Conservation (phyloP, 2,329 filamentous ascomycete genomes). For the Pezicula neosporulosa region DNA sequence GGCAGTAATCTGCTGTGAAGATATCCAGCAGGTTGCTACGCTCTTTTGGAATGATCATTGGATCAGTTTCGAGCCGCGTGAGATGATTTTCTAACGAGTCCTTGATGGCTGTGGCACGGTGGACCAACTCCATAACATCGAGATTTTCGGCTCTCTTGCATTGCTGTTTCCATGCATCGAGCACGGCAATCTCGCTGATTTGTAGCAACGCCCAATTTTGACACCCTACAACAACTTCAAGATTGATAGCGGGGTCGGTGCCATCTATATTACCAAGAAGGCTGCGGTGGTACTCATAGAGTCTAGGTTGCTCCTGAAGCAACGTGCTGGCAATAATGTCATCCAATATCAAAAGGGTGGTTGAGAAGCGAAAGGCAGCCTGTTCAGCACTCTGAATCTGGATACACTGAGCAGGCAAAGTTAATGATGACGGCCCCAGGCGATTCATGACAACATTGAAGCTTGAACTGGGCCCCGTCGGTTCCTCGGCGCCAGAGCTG, state of each 20-base stretch:
- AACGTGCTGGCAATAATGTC: conserved; percentile 48
- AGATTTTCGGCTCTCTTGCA: conserved; percentile 40
- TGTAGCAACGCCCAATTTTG: conserved; percentile 53
- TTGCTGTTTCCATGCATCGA: conserved; percentile 55
- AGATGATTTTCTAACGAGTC: conserved; percentile 18
- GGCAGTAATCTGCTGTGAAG: conserved; percentile 6
- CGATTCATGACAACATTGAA: conserved; percentile 13
- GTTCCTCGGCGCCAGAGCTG: conserved; percentile 9
- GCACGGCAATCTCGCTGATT: conserved; percentile 47
- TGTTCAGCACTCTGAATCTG: conserved; percentile 38
- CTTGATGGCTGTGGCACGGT: conserved; percentile 38
- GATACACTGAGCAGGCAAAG: conserved; percentile 8
- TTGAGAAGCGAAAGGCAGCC: conserved; percentile 49
- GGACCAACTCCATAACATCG: conserved; percentile 40
- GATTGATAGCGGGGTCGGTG: conserved; percentile 31
- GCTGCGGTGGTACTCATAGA: conserved; percentile 37
- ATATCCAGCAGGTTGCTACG: conserved; percentile 7
- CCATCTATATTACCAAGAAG: conserved; percentile 30
- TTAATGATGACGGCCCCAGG: conserved; percentile 10
- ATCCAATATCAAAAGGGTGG: conserved; percentile 43
- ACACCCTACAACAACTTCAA: conserved; percentile 49
- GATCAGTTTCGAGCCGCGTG: conserved; percentile 8
- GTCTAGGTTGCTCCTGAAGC: conserved; percentile 36
- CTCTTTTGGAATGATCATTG: conserved; percentile 5
- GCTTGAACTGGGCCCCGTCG: conserved; percentile 3